Evolutionary conservation across 202 grass and related monocot species (phyloP).

Genomic region (Panicum hallii): DNA sequence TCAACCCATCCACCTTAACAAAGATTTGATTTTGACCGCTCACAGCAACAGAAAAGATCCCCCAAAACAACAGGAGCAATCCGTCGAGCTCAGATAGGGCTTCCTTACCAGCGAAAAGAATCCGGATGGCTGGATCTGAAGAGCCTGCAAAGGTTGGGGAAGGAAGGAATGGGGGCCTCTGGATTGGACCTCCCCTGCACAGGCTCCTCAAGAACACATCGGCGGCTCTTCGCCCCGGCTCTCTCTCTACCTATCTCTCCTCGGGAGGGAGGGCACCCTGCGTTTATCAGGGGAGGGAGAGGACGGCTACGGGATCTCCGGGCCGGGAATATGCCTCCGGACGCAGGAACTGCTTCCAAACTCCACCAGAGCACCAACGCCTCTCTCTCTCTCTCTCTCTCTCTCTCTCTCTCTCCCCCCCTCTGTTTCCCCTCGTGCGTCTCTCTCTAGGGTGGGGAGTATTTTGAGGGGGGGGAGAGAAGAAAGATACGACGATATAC

Average conservation of each 20-base stretch:
- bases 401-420: background rate
- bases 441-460: conserved; percentile 9
- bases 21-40: conserved; percentile 26
- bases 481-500: background rate
- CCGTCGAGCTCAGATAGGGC: background rate
- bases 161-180: conserved; percentile 16
- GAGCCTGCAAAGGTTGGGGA: conserved; percentile 29
- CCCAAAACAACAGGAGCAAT: background rate
- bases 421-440: background rate
- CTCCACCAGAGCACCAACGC: background rate
- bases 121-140: conserved; percentile 16
- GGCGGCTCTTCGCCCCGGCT: conserved; percentile 23
- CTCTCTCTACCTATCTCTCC: background rate
- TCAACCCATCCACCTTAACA: background rate
- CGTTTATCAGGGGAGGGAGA: conserved; percentile 41
- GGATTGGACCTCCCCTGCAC: conserved; percentile 51
- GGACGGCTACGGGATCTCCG: conserved; percentile 54
- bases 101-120: conserved; percentile 18
- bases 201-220: conserved; percentile 65
- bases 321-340: conserved; percentile 65
- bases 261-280: conserved; percentile 21
- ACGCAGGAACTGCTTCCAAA: conserved; percentile 31
- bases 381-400: conserved; percentile 13
- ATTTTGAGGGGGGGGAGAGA: background rate
- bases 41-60: background rate